Evolutionary conservation across 148 eudicot species (phyloP).

Genomic region (Spergularia bocconei): DNA sequence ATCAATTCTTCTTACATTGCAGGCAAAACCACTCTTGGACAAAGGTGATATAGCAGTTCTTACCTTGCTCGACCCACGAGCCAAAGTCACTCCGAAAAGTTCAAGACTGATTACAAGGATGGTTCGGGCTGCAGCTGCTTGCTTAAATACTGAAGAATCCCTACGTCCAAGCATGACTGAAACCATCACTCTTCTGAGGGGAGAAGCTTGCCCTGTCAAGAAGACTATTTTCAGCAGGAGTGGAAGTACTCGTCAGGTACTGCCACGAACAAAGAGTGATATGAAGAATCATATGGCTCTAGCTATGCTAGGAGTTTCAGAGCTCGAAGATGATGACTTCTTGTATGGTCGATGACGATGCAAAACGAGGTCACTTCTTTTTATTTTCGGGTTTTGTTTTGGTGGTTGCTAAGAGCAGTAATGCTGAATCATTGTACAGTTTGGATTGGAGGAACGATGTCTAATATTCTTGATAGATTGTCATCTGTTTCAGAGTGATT

Average conservation of each 20-base stretch:
- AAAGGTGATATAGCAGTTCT: slow-evolving; percentile 50
- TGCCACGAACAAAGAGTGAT: slow-evolving; percentile 54
- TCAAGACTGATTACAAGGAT: slow-evolving; percentile 50
- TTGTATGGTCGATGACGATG: slow-evolving; percentile 49
- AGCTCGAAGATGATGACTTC: slow-evolving; percentile 67
- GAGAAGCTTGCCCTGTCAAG: slow-evolving; percentile 36
- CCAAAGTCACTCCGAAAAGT: slow-evolving; percentile 50
- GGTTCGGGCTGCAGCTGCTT: slow-evolving; percentile 77
- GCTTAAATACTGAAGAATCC: slow-evolving; percentile 68
- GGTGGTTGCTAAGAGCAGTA: neutral
- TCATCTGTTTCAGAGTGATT: neutral
- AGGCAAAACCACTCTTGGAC: slow-evolving; percentile 89
- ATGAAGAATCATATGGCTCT: slow-evolving; percentile 73
- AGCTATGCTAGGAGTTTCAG: slow-evolving; percentile 91
- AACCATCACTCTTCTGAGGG: slow-evolving; percentile 55
- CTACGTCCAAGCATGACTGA: slow-evolving; percentile 65
- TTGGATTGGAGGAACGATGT: slow-evolving; percentile 18
- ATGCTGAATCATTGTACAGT: slow-evolving; percentile 31
- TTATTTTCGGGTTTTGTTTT: slow-evolving; percentile 1
- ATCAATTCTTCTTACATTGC: slow-evolving; percentile 20
- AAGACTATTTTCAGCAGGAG: slow-evolving; percentile 41
- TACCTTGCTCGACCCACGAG: slow-evolving; percentile 58
- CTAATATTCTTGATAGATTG: slow-evolving; percentile 14
- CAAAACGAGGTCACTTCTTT: neutral
- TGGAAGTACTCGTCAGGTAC: slow-evolving; percentile 30